Evolutionary conservation across 192 early-diverging fungal genomes (phyloP), one percentile per base, ranked within the genome.

Genomic region (Allomyces macrogynus): DNA sequence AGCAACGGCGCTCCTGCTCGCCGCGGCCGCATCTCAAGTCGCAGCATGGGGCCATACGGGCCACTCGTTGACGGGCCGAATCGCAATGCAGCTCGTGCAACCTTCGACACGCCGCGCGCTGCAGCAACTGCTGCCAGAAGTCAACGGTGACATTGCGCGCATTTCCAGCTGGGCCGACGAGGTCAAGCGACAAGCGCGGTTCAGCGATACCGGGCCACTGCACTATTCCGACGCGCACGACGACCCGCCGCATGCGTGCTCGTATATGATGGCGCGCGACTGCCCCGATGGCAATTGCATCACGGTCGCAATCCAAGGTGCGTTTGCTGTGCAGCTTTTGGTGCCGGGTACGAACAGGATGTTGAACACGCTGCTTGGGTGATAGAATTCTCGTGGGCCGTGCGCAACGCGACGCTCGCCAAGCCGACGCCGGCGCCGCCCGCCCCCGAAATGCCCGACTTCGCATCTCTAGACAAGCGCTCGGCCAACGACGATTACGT

Each of bases 201-300:
- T 57, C 49, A 14, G 49, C 3, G 12, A 57, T n/a, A 57, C 49
- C 1, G 49, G 16, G 5, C 49, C 49, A 10, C 16, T 57, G 49
- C 49, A 57, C 49, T 57, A 57, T n/a, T 57, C 49, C 16, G 49
- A 57, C 49, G 49, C 49, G 49, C 49, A 57, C 49, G 49, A 57
- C 49, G 49, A 57, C 49, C 49, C 49, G 49, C 49, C 49, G 3
- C 20, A 20, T 5, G 12, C 49, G 49, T 57, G 49, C 49, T 57
- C 49, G 49, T 57, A 57, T 16, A 57, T 57, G 16, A 20, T 57
- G 12, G 49, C 49, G 49, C 49, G 49, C 49, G 49, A 57, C 49
- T 57, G 49, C 49, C 49, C 49, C 49, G 49, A 57, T 16, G 49
- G 49, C 12, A 57, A 57, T 5, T 57, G 49, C 5, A 10, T 57